Percentiles rank a stretch among this genome's conserved stretches.
These are phyloP conservation scores for Torulaspora indica DNA, from an alignment of 805 yeast species.

Conservation along the genomic window DNA sequence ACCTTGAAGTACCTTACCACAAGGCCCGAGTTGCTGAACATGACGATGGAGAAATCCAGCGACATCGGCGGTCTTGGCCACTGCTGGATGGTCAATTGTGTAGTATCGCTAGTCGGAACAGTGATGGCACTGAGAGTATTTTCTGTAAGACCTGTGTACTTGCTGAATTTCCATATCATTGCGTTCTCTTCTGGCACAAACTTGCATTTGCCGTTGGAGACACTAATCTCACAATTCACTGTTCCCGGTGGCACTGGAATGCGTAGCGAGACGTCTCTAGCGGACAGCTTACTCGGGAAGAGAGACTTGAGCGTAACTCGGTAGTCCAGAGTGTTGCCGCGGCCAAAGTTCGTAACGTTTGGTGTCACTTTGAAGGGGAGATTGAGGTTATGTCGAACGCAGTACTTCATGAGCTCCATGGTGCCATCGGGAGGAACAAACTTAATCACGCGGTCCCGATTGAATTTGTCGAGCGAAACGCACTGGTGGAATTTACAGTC, in stretches of 20 bases:
- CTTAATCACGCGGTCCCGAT: conserved; percentile 55
- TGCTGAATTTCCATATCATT: conserved; percentile 65
- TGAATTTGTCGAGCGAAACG: conserved; percentile 68
- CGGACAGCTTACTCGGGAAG: conserved; percentile 53
- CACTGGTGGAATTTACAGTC: conserved; percentile 87
- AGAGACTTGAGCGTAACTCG: conserved; percentile 58
- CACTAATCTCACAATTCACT: conserved; percentile 43
- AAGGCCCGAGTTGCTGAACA: conserved; percentile 74
- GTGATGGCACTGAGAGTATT: conserved; percentile 55
- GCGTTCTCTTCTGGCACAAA: conserved; percentile 60
- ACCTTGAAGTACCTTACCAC: conserved; percentile 69
- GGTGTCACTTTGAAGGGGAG: conserved; percentile 70
- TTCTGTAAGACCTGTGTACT: conserved; percentile 64
- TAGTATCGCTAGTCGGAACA: conserved; percentile 33
- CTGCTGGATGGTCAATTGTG: conserved; percentile 25
- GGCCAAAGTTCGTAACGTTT: conserved; percentile 40
- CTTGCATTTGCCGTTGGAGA: conserved; percentile 62
- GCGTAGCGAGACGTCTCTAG: conserved; percentile 56
- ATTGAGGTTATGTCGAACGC: conserved; percentile 52
- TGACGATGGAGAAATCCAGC: conserved; percentile 60
- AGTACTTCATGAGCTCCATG: conserved; percentile 76
- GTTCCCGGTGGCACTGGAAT: conserved; percentile 69
- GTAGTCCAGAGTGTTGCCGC: conserved; percentile 49
- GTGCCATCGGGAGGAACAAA: conserved; percentile 87
- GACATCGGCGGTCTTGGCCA: conserved; percentile 79